These are phyloP conservation scores for Vigna reflexopilosa DNA, from an alignment of 306 rosid species.

Conservation along the genomic window DNA sequence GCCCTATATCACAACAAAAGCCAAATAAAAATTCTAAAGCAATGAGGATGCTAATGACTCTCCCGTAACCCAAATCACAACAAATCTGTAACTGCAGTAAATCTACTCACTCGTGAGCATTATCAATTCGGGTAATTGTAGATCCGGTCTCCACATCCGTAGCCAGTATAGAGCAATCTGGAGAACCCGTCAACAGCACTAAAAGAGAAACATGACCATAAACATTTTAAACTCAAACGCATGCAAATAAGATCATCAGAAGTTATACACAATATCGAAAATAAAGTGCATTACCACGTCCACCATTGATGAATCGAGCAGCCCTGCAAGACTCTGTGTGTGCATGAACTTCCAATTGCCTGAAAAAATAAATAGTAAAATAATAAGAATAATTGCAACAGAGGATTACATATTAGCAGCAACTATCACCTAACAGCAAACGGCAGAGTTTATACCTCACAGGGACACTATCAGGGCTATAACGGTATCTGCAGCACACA, in stretches of 20 bases:
- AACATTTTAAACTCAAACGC: conserved; percentile 29
- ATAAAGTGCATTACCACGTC: conserved; percentile 63
- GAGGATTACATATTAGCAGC: background rate
- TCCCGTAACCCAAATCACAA: conserved; percentile 10
- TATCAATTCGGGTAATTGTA: conserved; percentile 69
- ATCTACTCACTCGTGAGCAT: conserved; percentile 74
- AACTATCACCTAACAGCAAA: background rate
- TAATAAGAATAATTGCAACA: background rate
- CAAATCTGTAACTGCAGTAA: conserved; percentile 18
- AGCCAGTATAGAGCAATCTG: conserved; percentile 79
- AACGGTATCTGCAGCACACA: conserved; percentile 61
- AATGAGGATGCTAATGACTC: conserved; percentile 8
- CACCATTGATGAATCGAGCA: conserved; percentile 73
- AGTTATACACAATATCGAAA: background rate
- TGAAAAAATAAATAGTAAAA: conserved; percentile 15
- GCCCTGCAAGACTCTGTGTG: conserved; percentile 90
- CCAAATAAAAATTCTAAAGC: background rate
- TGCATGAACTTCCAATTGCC: conserved; percentile 78
- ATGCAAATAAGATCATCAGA: conserved; percentile 15
- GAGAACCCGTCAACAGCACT: conserved; percentile 89
- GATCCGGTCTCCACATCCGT: conserved; percentile 91
- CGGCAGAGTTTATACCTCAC: conserved; percentile 54
- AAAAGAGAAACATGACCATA: conserved; percentile 36
- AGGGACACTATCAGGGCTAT: conserved; percentile 56
- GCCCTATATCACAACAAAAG: conserved; percentile 54